Conservation (phyloP, 768 basidiomycete species). For the Tulasnella sp. region DNA sequence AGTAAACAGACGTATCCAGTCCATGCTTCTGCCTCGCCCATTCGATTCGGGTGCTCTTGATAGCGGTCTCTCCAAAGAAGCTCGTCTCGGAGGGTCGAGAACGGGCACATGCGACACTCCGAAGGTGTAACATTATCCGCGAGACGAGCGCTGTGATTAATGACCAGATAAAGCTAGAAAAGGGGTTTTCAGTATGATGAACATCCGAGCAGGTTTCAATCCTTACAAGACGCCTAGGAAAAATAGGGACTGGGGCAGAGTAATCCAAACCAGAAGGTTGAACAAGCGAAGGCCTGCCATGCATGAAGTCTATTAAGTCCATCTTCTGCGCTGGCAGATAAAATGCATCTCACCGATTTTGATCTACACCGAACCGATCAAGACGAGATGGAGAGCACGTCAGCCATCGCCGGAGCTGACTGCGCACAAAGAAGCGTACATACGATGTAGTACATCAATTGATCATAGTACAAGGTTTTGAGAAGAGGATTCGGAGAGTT, state of each 20-base stretch:
- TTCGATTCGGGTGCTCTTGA: too few relatives aligned
- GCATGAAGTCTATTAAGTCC: neutral
- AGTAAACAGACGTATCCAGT: too few relatives aligned
- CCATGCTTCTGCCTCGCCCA: too few relatives aligned
- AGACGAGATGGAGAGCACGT: neutral
- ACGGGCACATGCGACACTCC: neutral
- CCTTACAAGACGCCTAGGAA: neutral
- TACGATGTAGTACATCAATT: conserved; percentile 11
- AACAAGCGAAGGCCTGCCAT: neutral
- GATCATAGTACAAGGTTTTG: neutral
- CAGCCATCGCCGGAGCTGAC: neutral
- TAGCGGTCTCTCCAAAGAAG: too few relatives aligned
- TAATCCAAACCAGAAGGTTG: neutral
- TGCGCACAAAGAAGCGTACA: neutral
- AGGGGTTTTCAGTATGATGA: neutral
- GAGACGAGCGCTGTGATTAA: too few relatives aligned
- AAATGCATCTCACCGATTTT: neutral
- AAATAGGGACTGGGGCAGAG: neutral
- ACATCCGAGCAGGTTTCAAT: neutral
- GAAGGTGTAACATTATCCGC: neutral
- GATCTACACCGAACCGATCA: neutral
- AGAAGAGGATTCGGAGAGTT: neutral
- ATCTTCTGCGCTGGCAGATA: too few relatives aligned
- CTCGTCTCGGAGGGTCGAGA: too few relatives aligned
- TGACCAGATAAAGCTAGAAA: too few relatives aligned